Evolutionary conservation across 1,284 basidiomycete genomes (phyloP), one percentile per base, ranked within the genome.

Genomic region (Ustilago lituana): DNA sequence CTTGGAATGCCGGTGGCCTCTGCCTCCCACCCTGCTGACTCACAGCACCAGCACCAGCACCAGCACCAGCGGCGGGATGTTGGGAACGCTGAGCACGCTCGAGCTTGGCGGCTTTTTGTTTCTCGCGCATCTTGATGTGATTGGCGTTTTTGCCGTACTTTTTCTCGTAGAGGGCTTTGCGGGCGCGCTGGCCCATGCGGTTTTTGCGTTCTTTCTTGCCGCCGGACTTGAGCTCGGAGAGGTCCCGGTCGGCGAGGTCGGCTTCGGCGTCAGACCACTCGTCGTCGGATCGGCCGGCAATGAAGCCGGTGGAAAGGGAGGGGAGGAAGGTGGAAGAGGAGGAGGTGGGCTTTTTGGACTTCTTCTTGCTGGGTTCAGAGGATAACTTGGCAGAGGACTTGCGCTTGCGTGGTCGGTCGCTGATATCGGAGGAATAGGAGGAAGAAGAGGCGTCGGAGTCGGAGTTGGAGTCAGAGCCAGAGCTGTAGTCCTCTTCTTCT

Each of bases 141-240:
- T 94, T 95, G 12, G 94, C 94, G 61, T 89, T 88, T 66, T 86
- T 88, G 51, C 94, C 94, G 78, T 89, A 97, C 83, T 94, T 97
- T 84, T 94, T 94, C 84, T 96, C 94, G 93, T 94, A 97, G 68
- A 98, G 94, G 92, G 91, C 91, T 84, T 91, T 87, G 55, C 94
- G 86, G 10, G 94, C 94, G 48, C 93, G 85, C 83, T 98, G 94
- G 15, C 94, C 94, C 48, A 93, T 86, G 46, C 94, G 85, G 75
- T 98, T 98, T 85, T 93, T 96, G 83, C 88, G 88, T 31, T 73
- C 63, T 40, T 64, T 68, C 44, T 63, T 70, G 33, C 22, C 32
- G 27, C 56, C 63, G 17, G 45, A 67, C 47, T 50, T 61, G 59
- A 51, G 57, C 31, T 70, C 67, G 17, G 85, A 82, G 39, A 90